Percentiles rank a stretch among this genome's conserved stretches.
These are phyloP conservation scores for Penicillium griseofulvum DNA, from an alignment of 2,329 filamentous ascomycete species.

Conservation along the genomic window DNA sequence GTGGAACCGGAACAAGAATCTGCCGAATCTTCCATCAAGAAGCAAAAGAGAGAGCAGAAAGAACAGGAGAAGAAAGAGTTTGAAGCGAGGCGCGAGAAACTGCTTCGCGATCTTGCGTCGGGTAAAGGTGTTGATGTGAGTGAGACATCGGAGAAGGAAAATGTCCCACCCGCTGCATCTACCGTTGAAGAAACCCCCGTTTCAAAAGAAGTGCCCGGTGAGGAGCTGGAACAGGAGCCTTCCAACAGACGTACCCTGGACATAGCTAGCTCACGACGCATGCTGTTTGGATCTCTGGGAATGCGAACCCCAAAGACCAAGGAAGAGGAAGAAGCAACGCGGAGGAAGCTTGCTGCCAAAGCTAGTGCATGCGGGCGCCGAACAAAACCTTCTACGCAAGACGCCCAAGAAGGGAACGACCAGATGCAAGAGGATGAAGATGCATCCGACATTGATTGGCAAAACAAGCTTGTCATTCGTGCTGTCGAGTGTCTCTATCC, in stretches of 20 bases:
- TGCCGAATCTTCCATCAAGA: constrained; percentile 6
- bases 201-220: constrained; percentile 8
- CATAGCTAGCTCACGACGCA: constrained; percentile 62
- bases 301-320: constrained; percentile 66
- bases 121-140: constrained; percentile 53
- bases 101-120: constrained; percentile 52
- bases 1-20: neutral
- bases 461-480: constrained; percentile 67
- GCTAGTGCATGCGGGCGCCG: constrained; percentile 34
- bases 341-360: constrained; percentile 58
- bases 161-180: constrained; percentile 22
- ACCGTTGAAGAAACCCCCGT: constrained; percentile 11
- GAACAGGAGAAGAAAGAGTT: constrained; percentile 45
- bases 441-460: constrained; percentile 66
- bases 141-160: constrained; percentile 30
- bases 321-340: constrained; percentile 64
- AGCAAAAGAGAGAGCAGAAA: constrained; percentile 22
- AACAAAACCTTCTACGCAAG: neutral
- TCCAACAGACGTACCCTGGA: constrained; percentile 49
- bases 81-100: constrained; percentile 50
- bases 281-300: constrained; percentile 71
- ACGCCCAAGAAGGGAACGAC: neutral
- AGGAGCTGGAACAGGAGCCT: constrained; percentile 13
- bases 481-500: constrained; percentile 84
- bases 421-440: constrained; percentile 28